Conservation (phyloP, 208 protist species). For the Crithidia mellificae region DNA sequence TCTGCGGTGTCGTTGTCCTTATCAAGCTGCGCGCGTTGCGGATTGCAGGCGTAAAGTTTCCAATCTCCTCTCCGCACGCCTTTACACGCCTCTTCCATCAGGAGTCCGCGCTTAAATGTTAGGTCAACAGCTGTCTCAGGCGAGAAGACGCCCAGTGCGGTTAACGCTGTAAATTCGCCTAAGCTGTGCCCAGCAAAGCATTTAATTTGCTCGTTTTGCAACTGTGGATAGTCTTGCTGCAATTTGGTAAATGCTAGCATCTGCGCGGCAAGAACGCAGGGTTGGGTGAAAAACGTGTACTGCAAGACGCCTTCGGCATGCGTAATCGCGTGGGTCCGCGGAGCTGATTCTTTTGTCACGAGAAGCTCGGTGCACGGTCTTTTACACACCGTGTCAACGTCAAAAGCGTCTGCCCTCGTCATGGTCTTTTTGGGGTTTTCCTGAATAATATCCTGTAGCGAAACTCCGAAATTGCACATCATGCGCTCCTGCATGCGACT, state of each 20-base stretch:
- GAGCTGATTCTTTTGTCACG: conserved; percentile 55
- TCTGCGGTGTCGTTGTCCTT: conserved; percentile 49
- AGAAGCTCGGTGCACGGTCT: conserved; percentile 40
- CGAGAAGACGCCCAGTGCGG: conserved; percentile 70
- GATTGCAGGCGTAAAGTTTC: conserved; percentile 85
- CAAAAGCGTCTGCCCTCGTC: conserved; percentile 52
- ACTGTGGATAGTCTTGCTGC: conserved; percentile 6
- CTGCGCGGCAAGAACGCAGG: conserved; percentile 77
- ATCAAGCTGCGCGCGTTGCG: conserved; percentile 60
- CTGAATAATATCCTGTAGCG: conserved; percentile 72
- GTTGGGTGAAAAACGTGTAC: conserved; percentile 81
- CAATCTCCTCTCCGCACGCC: conserved; percentile 39
- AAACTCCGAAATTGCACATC: conserved; percentile 72
- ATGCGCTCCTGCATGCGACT: conserved; percentile 73
- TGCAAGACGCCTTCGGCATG: conserved; percentile 74
- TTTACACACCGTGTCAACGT: conserved; percentile 43
- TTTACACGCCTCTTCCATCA: conserved; percentile 81
- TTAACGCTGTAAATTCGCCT: conserved; percentile 85
- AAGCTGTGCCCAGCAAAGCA: conserved; percentile 82
- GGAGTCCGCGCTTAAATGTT: conserved; percentile 71
- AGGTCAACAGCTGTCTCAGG: conserved; percentile 73
- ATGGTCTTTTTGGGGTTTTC: conserved; percentile 67
- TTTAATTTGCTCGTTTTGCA: conserved; percentile 26
- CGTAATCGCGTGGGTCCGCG: conserved; percentile 36
- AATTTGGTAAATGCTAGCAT: conserved; percentile 52